phyloP scores from a whole-genome alignment of 108 stramenopile species.

The Chaetoceros tenuissimus region DNA sequence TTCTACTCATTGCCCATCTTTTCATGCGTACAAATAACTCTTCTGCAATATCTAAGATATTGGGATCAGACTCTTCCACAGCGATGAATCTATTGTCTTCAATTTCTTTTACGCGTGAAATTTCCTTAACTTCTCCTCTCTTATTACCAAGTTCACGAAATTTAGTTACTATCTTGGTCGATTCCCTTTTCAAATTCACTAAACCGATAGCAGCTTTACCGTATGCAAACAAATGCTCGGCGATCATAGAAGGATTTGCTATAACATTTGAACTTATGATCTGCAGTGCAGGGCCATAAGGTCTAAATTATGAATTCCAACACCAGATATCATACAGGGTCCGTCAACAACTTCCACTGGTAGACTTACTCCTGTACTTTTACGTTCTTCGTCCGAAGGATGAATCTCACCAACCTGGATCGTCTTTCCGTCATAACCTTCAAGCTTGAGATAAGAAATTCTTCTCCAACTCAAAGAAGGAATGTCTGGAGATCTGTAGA shows the following conservation, averaged over 20 bases:
- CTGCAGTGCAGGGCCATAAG: not conserved
- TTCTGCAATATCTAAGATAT: not conserved
- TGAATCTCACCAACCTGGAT: not conserved
- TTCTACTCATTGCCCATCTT: not conserved
- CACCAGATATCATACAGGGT: not conserved
- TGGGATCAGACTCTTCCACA: not conserved
- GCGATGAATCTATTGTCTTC: not conserved
- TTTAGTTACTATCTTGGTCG: no score
- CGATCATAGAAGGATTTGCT: not conserved
- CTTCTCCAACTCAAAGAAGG: not conserved
- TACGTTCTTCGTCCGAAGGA: no score
- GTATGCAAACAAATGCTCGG: not conserved
- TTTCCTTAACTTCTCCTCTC: no score
- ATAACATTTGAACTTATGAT: not conserved
- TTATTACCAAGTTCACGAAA: no score
- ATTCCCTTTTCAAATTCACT: not conserved
- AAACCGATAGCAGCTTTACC: not conserved
- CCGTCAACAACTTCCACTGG: not conserved
- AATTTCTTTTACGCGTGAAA: not conserved
- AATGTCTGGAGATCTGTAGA: not conserved
- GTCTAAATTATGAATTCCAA: not conserved
- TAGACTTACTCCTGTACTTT: not conserved
- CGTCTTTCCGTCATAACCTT: not conserved
- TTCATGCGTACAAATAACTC: not conserved
- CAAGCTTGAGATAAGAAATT: not conserved